Conservation (phyloP, 768 basidiomycete species). For the Hericium rajendrae region DNA sequence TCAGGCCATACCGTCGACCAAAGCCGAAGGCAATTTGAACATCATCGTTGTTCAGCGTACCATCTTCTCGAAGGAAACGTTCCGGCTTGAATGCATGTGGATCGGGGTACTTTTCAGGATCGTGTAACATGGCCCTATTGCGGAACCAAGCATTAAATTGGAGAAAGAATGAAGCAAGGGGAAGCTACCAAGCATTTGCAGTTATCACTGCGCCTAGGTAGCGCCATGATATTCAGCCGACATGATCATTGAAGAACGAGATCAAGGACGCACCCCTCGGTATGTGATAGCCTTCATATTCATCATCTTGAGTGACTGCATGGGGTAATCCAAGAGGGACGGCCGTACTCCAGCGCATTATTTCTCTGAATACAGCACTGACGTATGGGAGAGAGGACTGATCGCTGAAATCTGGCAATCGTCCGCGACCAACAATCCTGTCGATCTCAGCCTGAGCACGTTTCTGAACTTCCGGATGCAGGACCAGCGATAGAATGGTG, state of each 20-base stretch:
- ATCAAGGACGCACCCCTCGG: constrained; percentile 35
- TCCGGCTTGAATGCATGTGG: constrained; percentile 16
- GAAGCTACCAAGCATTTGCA: neutral
- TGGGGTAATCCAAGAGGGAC: constrained; percentile 54
- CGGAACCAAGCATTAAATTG: too few relatives aligned
- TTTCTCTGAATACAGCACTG: constrained; percentile 41
- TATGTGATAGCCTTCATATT: constrained; percentile 43
- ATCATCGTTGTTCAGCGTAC: constrained; percentile 19
- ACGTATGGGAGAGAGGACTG: constrained; percentile 41
- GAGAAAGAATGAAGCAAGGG: neutral
- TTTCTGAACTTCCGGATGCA: constrained; percentile 14
- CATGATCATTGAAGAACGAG: neutral
- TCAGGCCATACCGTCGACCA: constrained; percentile 1
- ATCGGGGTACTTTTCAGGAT: constrained; percentile 14
- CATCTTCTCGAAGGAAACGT: constrained; percentile 10
- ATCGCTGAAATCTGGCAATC: constrained; percentile 48
- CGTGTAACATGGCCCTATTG: constrained; percentile 10
- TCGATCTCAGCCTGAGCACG: constrained; percentile 60
- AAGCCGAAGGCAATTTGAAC: constrained; percentile 18
- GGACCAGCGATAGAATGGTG: constrained; percentile 17
- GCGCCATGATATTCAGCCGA: too few relatives aligned
- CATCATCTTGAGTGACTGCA: constrained; percentile 44
- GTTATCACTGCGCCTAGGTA: too few relatives aligned
- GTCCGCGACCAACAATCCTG: constrained; percentile 35
- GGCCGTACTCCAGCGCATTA: constrained; percentile 41